Evolutionary conservation across 2,329 filamentous ascomycete genomes (phyloP).

Genomic region (Aurifilum marmelostoma): DNA sequence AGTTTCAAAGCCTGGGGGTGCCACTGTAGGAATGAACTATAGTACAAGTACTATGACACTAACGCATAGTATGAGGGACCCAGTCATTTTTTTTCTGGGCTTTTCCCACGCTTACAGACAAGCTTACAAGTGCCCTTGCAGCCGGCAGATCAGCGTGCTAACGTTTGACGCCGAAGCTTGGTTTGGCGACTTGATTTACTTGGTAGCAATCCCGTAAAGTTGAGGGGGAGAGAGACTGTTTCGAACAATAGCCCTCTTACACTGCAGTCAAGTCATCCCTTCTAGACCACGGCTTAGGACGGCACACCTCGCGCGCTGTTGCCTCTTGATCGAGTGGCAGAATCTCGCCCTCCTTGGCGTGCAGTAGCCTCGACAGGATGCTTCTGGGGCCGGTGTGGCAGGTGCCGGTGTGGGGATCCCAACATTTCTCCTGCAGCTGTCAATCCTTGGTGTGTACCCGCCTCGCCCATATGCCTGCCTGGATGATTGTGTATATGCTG

Average conservation of each 20-base stretch:
- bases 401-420: slow-evolving; percentile 3
- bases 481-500: too few relatives aligned
- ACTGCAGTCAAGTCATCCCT: background rate
- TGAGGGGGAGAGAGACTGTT: too few relatives aligned
- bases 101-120: background rate
- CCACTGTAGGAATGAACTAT: background rate
- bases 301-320: background rate
- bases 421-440: background rate
- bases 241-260: background rate
- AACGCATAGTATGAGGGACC: background rate
- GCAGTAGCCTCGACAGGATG: slow-evolving; percentile 1
- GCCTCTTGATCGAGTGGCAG: background rate
- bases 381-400: background rate
- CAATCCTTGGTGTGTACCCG: background rate
- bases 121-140: background rate
- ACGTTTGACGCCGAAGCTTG: too few relatives aligned
- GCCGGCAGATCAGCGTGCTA: background rate
- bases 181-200: too few relatives aligned
- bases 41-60: background rate
- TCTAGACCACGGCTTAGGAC: background rate
- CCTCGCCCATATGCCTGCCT: too few relatives aligned
- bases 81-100: background rate
- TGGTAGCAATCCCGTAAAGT: too few relatives aligned
- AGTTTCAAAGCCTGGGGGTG: background rate
- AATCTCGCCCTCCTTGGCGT: slow-evolving; percentile 10